Conservation (phyloP, 108 stramenopile genomes). For the Nitzschia inconspicua region DNA sequence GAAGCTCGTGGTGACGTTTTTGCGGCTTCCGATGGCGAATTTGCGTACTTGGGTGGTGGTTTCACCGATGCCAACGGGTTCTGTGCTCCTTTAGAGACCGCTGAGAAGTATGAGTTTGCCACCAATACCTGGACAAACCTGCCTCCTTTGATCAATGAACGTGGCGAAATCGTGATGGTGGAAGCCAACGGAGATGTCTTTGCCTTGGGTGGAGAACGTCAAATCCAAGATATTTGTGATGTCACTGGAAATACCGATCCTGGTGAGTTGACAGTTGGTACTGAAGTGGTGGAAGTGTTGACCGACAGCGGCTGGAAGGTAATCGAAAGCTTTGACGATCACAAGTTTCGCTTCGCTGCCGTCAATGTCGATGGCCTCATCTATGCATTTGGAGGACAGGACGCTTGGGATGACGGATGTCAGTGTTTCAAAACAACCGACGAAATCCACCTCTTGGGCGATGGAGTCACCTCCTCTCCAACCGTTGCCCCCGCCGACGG, state of each 20-base stretch:
- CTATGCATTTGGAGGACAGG: conserved; percentile 71
- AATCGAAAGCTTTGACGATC: conserved; percentile 37
- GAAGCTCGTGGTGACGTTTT: conserved; percentile 47
- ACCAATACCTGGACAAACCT: conserved; percentile 26
- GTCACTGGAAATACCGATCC: conserved; percentile 25
- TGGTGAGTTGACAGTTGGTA: conserved; percentile 30
- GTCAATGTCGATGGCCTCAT: conserved; percentile 21
- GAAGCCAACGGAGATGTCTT: conserved; percentile 40
- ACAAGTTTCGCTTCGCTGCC: conserved; percentile 62
- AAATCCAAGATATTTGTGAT: conserved; percentile 32
- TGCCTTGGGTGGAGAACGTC: conserved; percentile 65
- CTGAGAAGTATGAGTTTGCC: conserved; percentile 36
- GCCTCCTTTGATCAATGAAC: conserved; percentile 28
- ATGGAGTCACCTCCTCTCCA: too few species aligned
- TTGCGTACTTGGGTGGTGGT: conserved; percentile 49
- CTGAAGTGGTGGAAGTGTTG: conserved; percentile 53
- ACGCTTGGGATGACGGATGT: conserved; percentile 43
- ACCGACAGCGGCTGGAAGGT: conserved; percentile 41
- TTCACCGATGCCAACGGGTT: conserved; percentile 53
- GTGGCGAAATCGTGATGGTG: conserved; percentile 60
- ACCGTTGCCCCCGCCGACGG: too few species aligned
- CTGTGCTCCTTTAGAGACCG: conserved; percentile 35
- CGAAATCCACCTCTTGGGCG: conserved; percentile 27
- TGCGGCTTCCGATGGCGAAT: neutral
- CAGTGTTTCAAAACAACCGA: conserved; percentile 56